A percentile compares a stretch with the other conserved stretches of the same genome.
Evolutionary conservation across 805 yeast genomes (phyloP).

Genomic region (Metschnikowia lachancei): DNA sequence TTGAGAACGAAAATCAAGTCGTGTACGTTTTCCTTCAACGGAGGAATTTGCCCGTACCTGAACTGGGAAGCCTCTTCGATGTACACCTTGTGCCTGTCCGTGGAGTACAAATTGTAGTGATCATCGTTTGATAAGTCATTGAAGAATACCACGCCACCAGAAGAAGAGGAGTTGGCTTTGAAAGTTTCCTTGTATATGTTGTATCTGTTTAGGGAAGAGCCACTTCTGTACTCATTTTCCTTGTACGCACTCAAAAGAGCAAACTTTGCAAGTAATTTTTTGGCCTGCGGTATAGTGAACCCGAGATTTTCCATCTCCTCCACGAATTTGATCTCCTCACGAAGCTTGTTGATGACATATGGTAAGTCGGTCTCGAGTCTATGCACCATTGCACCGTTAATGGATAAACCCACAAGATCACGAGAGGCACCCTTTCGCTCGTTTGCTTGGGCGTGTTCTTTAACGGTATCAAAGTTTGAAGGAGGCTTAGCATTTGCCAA

Average conservation of each 20-base stretch:
- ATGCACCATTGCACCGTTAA: constrained; percentile 69
- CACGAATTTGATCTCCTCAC: constrained; percentile 25
- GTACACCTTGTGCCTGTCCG: constrained; percentile 46
- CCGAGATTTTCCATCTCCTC: constrained; percentile 29
- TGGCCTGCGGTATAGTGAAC: constrained; percentile 31
- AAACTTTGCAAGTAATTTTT: constrained; percentile 34
- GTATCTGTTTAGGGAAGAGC: constrained; percentile 37
- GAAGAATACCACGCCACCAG: constrained; percentile 58
- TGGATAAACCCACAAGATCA: constrained; percentile 50
- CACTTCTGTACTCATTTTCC: constrained; percentile 34
- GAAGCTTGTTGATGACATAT: constrained; percentile 40
- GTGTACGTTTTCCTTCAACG: constrained; percentile 69
- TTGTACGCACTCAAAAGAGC: constrained; percentile 42
- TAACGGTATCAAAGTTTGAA: constrained; percentile 5
- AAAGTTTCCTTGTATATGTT: constrained; percentile 29
- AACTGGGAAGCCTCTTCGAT: constrained; percentile 22
- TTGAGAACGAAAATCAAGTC: constrained; percentile 69
- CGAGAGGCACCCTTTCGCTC: constrained; percentile 37
- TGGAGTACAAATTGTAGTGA: constrained; percentile 46
- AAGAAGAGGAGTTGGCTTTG: constrained; percentile 12
- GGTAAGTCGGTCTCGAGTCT: constrained; percentile 43
- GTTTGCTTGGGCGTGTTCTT: constrained; percentile 28
- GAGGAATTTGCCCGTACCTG: constrained; percentile 59
- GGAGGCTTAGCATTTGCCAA: constrained; percentile 4
- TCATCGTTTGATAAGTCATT: constrained; percentile 72